A percentile compares a stretch with the other conserved stretches of the same genome.
These are phyloP conservation scores for Didymellaceae sp. DNA, from an alignment of 2,329 filamentous ascomycete genomes.

Conservation along the genomic window DNA sequence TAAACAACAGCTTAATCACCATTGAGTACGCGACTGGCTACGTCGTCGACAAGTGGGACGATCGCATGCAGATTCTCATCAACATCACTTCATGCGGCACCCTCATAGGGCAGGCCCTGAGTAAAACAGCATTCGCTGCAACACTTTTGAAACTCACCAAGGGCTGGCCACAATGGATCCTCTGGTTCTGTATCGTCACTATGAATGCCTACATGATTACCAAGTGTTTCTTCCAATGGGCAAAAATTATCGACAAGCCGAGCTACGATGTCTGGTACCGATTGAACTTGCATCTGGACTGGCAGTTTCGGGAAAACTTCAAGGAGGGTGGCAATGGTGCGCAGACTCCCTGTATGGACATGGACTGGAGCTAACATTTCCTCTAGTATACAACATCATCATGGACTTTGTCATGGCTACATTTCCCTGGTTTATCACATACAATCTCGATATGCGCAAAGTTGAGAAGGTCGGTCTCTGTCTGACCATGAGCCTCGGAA, in stretches of 20 bases:
- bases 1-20: slow-evolving; percentile 56
- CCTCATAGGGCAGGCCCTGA: slow-evolving; percentile 46
- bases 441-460: slow-evolving; percentile 56
- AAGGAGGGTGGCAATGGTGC: slow-evolving; percentile 60
- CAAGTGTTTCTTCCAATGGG: slow-evolving; percentile 60
- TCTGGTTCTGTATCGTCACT: slow-evolving; percentile 59
- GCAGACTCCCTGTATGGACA: slow-evolving; percentile 16
- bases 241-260: slow-evolving; percentile 52
- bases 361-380: slow-evolving; percentile 4
- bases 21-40: slow-evolving; percentile 59
- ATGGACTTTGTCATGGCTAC: slow-evolving; percentile 61
- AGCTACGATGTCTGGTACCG: slow-evolving; percentile 58
- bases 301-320: slow-evolving; percentile 51
- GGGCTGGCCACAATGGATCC: slow-evolving; percentile 51
- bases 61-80: slow-evolving; percentile 62
- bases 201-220: slow-evolving; percentile 59
- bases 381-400: slow-evolving; percentile 60
- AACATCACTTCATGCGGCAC: slow-evolving; percentile 52
- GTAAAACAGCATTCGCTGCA: slow-evolving; percentile 50
- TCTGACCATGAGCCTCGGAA: slow-evolving; percentile 59
- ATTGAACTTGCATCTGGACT: slow-evolving; percentile 54
- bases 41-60: slow-evolving; percentile 56
- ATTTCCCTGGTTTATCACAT: slow-evolving; percentile 60
- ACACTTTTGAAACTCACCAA: slow-evolving; percentile 54
- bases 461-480: slow-evolving; percentile 60